These are phyloP conservation scores for Fusarium mundagurra DNA, from an alignment of 2,329 filamentous ascomycete species.

Conservation along the genomic window DNA sequence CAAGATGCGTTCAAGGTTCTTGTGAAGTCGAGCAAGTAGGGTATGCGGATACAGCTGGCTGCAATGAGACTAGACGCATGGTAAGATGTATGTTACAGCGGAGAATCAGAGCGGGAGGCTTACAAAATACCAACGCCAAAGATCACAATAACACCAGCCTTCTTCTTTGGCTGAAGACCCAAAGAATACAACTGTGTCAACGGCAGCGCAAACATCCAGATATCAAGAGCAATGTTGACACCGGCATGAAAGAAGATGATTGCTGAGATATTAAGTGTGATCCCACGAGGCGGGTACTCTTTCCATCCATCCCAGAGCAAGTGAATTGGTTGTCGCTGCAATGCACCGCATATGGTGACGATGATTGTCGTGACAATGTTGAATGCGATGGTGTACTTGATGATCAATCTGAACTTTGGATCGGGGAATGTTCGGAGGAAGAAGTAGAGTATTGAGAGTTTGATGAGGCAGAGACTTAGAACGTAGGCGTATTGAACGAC, in stretches of 20 bases:
- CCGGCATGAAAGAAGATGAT: background rate
- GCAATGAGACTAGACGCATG: background rate
- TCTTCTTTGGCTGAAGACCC: background rate
- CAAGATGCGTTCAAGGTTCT: background rate
- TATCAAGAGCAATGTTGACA: background rate
- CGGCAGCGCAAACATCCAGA: slow-evolving; percentile 4
- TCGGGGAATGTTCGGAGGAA: background rate
- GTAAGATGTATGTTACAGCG: background rate
- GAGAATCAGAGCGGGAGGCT: rapidly evolving
- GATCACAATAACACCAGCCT: background rate
- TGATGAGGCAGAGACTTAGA: background rate
- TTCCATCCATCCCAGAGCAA: slow-evolving; percentile 4
- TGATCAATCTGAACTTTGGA: background rate
- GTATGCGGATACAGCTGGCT: slow-evolving; percentile 4
- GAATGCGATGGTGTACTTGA: background rate
- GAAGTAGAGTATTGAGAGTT: slow-evolving; percentile 8
- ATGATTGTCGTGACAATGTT: background rate
- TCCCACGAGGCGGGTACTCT: background rate
- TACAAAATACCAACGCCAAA: slow-evolving; percentile 7
- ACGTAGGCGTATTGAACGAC: background rate
- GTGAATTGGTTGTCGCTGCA: background rate
- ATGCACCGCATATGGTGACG: background rate
- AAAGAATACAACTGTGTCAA: background rate
- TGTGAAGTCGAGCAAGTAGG: background rate
- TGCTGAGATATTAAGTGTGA: background rate